Evolutionary conservation across 1,284 basidiomycete species (phyloP).

Genomic region (Rhizoctonia solani): DNA sequence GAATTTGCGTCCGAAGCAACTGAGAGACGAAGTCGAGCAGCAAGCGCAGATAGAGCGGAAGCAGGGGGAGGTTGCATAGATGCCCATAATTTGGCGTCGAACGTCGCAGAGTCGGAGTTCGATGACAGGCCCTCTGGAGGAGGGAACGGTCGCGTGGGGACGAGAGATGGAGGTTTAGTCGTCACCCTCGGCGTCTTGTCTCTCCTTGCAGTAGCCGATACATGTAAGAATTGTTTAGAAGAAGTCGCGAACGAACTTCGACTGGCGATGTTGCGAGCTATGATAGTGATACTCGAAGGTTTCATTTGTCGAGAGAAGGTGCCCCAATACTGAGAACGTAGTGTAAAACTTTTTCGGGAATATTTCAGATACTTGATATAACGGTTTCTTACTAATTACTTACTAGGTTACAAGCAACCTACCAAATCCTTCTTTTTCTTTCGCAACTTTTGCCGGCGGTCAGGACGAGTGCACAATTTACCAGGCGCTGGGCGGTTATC

Average conservation of each 20-base stretch:
- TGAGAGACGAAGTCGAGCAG: constrained; percentile 70
- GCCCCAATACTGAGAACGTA: neutral
- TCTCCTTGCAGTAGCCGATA: neutral
- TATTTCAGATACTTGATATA: neutral
- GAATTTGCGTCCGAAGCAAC: constrained; percentile 43
- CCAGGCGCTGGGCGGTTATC: constrained; percentile 18
- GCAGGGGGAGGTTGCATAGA: constrained; percentile 69
- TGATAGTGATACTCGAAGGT: neutral
- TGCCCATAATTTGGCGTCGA: constrained; percentile 63
- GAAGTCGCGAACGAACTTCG: neutral
- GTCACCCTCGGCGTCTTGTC: neutral
- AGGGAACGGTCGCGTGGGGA: constrained; percentile 34
- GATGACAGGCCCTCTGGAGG: constrained; percentile 36
- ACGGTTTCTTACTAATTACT: neutral
- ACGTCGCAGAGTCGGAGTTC: constrained; percentile 22
- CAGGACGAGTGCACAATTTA: constrained; percentile 13
- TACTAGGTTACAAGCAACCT: neutral
- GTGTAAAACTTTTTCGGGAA: neutral
- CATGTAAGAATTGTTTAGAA: neutral
- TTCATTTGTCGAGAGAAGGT: neutral
- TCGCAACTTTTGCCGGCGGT: too few relatives aligned
- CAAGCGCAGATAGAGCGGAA: constrained; percentile 72
- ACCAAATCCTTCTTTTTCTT: neutral
- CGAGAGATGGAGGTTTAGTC: constrained; percentile 31
- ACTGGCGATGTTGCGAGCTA: neutral